Conservation (phyloP, 805 yeast species). For the Candida tibetensis region DNA sequence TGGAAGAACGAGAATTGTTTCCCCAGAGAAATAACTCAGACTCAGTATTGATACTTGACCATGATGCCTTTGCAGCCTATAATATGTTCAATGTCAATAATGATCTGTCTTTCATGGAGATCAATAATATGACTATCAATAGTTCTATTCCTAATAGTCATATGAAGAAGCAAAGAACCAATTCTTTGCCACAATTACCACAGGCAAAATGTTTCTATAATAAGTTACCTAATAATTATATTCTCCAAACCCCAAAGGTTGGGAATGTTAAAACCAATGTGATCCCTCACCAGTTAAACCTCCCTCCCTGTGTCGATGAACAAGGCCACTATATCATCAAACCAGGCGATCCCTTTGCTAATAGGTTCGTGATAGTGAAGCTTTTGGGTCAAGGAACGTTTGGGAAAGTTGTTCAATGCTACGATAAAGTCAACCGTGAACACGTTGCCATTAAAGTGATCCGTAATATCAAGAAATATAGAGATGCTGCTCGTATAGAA, state of each 20-base stretch:
- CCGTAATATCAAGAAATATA: constrained; percentile 85
- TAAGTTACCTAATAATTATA: constrained; percentile 35
- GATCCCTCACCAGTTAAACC: constrained; percentile 30
- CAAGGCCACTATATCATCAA: constrained; percentile 73
- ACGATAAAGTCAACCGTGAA: constrained; percentile 56
- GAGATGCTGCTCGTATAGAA: constrained; percentile 95
- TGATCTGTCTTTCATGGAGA: constrained; percentile 8
- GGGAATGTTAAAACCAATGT: constrained; percentile 40
- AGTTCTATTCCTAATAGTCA: constrained; percentile 5
- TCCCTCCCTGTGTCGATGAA: constrained; percentile 55
- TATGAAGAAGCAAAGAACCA: constrained; percentile 39
- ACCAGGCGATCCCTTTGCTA: constrained; percentile 62
- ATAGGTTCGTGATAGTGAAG: constrained; percentile 64
- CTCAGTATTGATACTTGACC: constrained; percentile 32
- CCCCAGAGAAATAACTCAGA: constrained; percentile 25
- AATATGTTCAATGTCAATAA: constrained; percentile 43
- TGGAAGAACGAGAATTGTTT: constrained; percentile 31
- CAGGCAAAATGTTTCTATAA: constrained; percentile 43
- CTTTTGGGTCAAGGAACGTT: constrained; percentile 90
- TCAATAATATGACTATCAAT: too few relatives aligned
- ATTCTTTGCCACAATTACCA: constrained; percentile 44
- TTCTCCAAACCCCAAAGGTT: constrained; percentile 35
- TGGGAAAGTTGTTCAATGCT: constrained; percentile 86
- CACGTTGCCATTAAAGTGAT: constrained; percentile 90
- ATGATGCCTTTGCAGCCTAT: constrained; percentile 41